Base-by-base conservation (phyloP, 176 grass and related monocot species). In the Echinochloa phyllopogon region DNA sequence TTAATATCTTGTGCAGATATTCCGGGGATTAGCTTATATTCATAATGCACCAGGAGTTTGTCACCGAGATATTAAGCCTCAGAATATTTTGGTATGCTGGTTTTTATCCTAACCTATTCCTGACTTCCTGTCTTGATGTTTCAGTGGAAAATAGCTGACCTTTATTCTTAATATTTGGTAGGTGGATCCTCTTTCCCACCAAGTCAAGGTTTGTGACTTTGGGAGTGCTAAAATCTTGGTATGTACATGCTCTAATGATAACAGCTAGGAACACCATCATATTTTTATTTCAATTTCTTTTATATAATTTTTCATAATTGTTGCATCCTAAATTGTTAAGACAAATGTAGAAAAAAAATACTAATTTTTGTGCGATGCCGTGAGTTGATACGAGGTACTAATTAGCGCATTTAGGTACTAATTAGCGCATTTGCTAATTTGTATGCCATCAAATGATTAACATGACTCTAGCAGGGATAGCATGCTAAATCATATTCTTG, bases 131-230 rank as follows among this genome's bases (percentile, higher is more conserved):
- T 70, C 36, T 18, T 50, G 58, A 27, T 67, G 15, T 12, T 23
- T 50, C 6, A 66, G 15, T 52, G 53, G 58, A 16, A 45, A 62
- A 47, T 76, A 21, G 50, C 24, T 72, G 12, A n/a, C 38, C 59
- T 51, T 62, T 0, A 51, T 72, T 80, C 40, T 43, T 42, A 17
- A 65, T 43, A 15, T 24, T 77, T 77, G 43, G 33, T 86, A 96
- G 91, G 94, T 96, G 51, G 91, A 96, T 67, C 94, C 91, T 39
- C 91, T 96, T 51, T 89, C 94, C 58, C 94, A 96, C 68, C 89
- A 96, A 93, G 89, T 96, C 62, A 96, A 96, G 94, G 80, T 96
- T 48, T 96, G 91, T 58, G 91, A 96, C 82, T 93, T 96, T 42
- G 94, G 94, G 48, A 96, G 91, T 77, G 94, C 94, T 12, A 96